Conservation (phyloP, 176 grass and related monocot species). For the Oryza officinalis region DNA sequence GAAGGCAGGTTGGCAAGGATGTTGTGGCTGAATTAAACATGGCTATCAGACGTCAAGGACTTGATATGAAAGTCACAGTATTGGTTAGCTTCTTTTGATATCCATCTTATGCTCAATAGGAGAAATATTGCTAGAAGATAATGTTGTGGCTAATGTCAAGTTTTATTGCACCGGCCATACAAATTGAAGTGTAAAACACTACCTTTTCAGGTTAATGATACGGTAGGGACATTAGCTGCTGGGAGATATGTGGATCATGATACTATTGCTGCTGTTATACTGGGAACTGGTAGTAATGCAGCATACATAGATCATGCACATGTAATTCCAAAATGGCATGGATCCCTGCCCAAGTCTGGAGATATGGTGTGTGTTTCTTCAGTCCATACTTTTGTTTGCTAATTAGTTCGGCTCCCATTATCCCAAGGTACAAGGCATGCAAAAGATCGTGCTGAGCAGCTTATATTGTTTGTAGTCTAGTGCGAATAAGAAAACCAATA, state of each 20-base stretch:
- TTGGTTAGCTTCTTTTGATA: constrained; percentile 40
- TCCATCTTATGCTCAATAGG: no score
- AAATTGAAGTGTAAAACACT: no score
- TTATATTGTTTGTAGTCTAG: not conserved
- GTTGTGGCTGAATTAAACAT: constrained; percentile 63
- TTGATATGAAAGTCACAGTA: constrained; percentile 69
- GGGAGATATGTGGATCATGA: constrained; percentile 70
- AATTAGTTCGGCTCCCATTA: not conserved
- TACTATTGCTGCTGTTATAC: constrained; percentile 66
- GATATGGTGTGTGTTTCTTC: constrained; percentile 42
- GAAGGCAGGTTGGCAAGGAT: constrained; percentile 55
- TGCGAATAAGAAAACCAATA: not conserved
- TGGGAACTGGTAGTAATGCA: constrained; percentile 86
- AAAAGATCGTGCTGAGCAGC: not conserved
- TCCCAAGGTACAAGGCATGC: not conserved
- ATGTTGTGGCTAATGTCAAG: no score
- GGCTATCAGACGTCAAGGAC: constrained; percentile 59
- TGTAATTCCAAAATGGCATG: constrained; percentile 69
- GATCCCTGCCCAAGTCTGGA: constrained; percentile 51
- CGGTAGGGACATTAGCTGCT: constrained; percentile 65
- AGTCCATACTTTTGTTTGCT: not conserved
- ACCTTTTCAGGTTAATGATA: constrained; percentile 59
- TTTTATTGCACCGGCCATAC: no score
- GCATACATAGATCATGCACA: constrained; percentile 78
- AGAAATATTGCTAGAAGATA: no score